Percentiles rank a stretch among this genome's conserved stretches.
Conservation (phyloP, 495 filamentous ascomycete species). For the Neurospora cerealis region DNA sequence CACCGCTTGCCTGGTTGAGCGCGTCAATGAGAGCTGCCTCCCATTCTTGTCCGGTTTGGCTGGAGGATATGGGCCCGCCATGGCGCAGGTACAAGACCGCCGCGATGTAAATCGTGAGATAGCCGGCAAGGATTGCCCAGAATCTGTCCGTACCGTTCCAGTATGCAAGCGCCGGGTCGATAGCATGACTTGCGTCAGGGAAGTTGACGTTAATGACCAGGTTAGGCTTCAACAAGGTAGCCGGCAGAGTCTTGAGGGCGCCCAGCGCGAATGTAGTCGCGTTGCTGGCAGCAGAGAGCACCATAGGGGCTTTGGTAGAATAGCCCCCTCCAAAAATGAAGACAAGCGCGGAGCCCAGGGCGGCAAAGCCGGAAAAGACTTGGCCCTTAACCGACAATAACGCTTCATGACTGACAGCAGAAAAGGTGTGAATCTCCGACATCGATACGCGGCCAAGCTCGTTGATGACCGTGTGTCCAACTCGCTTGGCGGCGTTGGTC, state of each 20-base stretch:
- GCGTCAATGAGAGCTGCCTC: constrained; percentile 74
- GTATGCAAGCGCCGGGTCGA: constrained; percentile 55
- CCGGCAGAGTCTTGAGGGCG: constrained; percentile 5
- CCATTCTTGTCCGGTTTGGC: constrained; percentile 56
- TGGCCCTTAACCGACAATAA: constrained; percentile 28
- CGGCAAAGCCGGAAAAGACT: constrained; percentile 17
- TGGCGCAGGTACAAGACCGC: constrained; percentile 71
- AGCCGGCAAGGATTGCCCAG: constrained; percentile 74
- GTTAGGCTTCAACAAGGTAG: constrained; percentile 18
- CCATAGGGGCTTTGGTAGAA: constrained; percentile 12
- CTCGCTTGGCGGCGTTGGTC: constrained; percentile 22
- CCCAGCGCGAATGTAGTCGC: constrained; percentile 5
- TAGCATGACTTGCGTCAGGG: constrained; percentile 22
- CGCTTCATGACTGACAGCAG: constrained; percentile 38
- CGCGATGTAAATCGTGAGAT: constrained; percentile 58
- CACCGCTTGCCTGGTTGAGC: constrained; percentile 85
- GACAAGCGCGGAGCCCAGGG: constrained; percentile 10
- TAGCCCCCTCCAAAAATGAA: constrained; percentile 28
- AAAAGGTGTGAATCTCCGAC: constrained; percentile 37
- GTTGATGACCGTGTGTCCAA: constrained; percentile 27
- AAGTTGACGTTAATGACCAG: constrained; percentile 44
- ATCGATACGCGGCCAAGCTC: constrained; percentile 29
- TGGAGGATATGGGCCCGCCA: constrained; percentile 53
- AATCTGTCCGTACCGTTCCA: constrained; percentile 71
- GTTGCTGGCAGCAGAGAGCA: constrained; percentile 1